phyloP scores from a whole-genome alignment of 2,329 filamentous ascomycete species.

The Pyricularia sp. region DNA sequence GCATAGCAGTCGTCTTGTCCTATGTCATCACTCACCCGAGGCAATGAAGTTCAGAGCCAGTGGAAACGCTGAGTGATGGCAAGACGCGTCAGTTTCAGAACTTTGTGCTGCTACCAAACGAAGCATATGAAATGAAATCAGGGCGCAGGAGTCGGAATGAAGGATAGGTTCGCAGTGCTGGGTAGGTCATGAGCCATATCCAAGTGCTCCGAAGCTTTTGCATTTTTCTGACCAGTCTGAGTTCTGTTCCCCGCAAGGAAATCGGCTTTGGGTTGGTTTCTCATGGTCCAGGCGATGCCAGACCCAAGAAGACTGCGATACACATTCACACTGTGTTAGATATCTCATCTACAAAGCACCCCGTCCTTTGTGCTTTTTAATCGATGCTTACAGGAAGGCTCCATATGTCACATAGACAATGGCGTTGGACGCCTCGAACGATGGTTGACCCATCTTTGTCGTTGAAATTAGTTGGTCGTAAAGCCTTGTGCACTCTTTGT shows the following conservation, averaged over 20 bases:
- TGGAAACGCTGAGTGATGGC: constrained; percentile 51
- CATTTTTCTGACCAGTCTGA: constrained; percentile 61
- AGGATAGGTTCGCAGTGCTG: not conserved
- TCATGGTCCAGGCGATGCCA: constrained; percentile 46
- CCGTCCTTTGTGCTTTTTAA: not conserved
- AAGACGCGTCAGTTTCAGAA: not conserved
- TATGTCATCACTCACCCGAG: constrained; percentile 62
- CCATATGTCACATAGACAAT: constrained; percentile 75
- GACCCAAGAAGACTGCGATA: constrained; percentile 51
- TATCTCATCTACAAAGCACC: not conserved
- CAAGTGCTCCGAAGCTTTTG: not conserved
- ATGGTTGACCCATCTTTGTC: constrained; percentile 61
- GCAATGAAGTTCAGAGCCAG: constrained; percentile 85
- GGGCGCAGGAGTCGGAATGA: not conserved
- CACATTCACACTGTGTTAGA: not conserved
- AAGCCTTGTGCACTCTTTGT: not conserved
- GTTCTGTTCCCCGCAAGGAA: constrained; percentile 71
- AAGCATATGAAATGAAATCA: not conserved
- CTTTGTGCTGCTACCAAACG: not conserved
- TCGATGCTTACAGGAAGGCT: constrained; percentile 54
- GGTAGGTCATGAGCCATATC: not conserved
- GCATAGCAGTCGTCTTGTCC: not conserved
- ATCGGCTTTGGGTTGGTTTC: constrained; percentile 57
- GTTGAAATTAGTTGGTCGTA: not conserved
- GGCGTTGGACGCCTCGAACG: constrained; percentile 69